Conservation (phyloP, 768 basidiomycete genomes). For the Hemileccinum rubropunctum region DNA sequence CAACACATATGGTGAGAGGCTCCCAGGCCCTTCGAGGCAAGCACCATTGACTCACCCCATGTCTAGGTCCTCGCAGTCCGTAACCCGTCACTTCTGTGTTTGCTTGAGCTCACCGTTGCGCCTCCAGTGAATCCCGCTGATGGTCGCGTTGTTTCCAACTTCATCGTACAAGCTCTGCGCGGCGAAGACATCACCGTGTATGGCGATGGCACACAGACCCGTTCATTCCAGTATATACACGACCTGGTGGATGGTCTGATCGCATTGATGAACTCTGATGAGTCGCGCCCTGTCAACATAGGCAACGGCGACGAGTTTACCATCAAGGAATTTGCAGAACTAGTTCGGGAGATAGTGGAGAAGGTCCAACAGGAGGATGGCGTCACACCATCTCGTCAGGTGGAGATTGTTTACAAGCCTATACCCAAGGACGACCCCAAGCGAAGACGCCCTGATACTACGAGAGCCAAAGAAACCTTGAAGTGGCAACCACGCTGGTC, state of each 20-base stretch:
- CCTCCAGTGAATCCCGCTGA: conserved; percentile 88
- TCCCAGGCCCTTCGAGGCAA: background rate
- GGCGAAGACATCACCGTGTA: conserved; percentile 98
- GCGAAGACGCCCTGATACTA: conserved; percentile 89
- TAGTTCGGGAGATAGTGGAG: conserved; percentile 89
- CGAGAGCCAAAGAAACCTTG: conserved; percentile 79
- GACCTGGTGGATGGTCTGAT: conserved; percentile 94
- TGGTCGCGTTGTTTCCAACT: conserved; percentile 98
- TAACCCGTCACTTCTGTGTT: conserved; percentile 32
- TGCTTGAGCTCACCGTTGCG: conserved; percentile 22
- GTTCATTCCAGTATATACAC: conserved; percentile 98
- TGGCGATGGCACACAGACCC: conserved; percentile 89
- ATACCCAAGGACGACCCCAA: conserved; percentile 95
- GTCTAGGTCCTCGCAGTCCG: conserved; percentile 62
- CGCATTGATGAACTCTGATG: conserved; percentile 91
- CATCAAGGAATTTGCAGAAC: conserved; percentile 89
- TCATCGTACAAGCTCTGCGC: conserved; percentile 95
- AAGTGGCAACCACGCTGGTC: conserved; percentile 94
- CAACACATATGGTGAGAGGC: conserved; percentile 77
- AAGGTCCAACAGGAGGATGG: conserved; percentile 89
- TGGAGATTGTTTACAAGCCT: conserved; percentile 72
- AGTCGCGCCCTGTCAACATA: conserved; percentile 94
- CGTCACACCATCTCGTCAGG: conserved; percentile 44
- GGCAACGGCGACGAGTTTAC: conserved; percentile 96
- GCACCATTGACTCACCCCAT: background rate